Base-by-base conservation (phyloP, 2,329 filamentous ascomycete genomes). In the Bretziella fagacearum region DNA sequence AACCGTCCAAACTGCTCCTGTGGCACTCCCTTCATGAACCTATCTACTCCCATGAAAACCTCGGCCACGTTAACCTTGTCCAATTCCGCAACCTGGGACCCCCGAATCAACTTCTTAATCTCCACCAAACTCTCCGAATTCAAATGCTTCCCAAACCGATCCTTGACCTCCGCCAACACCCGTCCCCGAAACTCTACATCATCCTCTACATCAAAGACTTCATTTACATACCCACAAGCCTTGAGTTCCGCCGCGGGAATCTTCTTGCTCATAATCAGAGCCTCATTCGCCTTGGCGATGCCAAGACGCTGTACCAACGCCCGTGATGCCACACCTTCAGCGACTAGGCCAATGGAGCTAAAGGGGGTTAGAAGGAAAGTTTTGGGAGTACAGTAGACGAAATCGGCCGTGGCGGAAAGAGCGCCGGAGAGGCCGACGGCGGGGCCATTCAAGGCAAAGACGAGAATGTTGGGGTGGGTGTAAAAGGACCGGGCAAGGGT, bases 281-380 rank as follows among this genome's bases (percentile, higher is more conserved):
- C 89, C 68, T 96, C 91, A 58, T 93, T 93, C 7, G 86, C 87
- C 59, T 84, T 83, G 50, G 74, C 67, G 44, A 85, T 72, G 1
- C 91, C 91, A 20, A 96, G 68, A 0, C 89, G 69, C 56, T 81
- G 73, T 11, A 91, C 84, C 49, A 96, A 80, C 0, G 79, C 84
- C 47, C 77, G 68, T 13, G 78, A 84, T 0, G 86, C 78, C 40
- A 81, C 84, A 33, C 89, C 91, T 65, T 96, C 91, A 47, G 86
- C 74, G 0, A 96, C 87, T 1, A 98, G 74, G 1, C 91, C 89
- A 1, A 96, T 72, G 1, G 83, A 89, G 3, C 79, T 81, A 64
- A 96, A 96, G 3, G 91, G 91, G 1, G 87, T 94, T 22, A 96
- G 76, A 22, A 96, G 69, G 64, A 85, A 98, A 25, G 86, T 67